Evolutionary conservation across 2,329 filamentous ascomycete genomes (phyloP), one percentile per base, ranked within the genome.

Genomic region (Sporothrix schenckii): DNA sequence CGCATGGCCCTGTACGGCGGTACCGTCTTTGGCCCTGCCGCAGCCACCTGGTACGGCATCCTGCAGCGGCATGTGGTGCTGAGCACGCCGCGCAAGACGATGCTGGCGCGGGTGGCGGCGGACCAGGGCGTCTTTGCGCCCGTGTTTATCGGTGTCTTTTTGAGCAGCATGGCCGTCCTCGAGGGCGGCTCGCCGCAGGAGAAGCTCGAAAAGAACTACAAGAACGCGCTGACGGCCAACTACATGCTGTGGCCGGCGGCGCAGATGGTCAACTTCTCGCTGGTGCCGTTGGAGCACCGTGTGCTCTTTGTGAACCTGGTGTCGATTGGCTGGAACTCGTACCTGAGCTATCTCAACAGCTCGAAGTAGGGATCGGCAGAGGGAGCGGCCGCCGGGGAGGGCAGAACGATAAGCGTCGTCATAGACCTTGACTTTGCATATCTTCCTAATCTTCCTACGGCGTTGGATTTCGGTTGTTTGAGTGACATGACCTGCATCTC

Each of bases 231-330:
- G 77, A 86, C 86, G 79, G 90, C 92, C 79, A 97, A 97, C 83
- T 93, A 92, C 85, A 87, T 92, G 83, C 80, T 97, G 70, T 97
- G 94, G 94, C 94, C 94, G 3, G 84, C 85, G 73, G 92, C 96
- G 70, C 94, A 97, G 83, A 83, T 90, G 69, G 85, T 90, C 77
- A 97, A 97, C 84, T 97, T 97, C 82, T 91, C 91, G 77, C 86
- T 95, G 74, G 87, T 97, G 73, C 94, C 94, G 65, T 83, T 96
- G 73, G 88, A 96, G 78, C 89, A 94, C 80, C 87, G 93, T 71
- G 88, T 97, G 54, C 82, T 97, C 75, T 90, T 97, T 72, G 94
- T 97, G 76, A 97, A 97, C 77, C 80, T 96, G 66, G 85, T 97
- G 69, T 92, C 83, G 69, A 85, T 88, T 74, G 87, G 87, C 72